Evolutionary conservation across 2,329 filamentous ascomycete genomes (phyloP), one percentile per base, ranked within the genome.

Genomic region (Stemphylium vesicarium): DNA sequence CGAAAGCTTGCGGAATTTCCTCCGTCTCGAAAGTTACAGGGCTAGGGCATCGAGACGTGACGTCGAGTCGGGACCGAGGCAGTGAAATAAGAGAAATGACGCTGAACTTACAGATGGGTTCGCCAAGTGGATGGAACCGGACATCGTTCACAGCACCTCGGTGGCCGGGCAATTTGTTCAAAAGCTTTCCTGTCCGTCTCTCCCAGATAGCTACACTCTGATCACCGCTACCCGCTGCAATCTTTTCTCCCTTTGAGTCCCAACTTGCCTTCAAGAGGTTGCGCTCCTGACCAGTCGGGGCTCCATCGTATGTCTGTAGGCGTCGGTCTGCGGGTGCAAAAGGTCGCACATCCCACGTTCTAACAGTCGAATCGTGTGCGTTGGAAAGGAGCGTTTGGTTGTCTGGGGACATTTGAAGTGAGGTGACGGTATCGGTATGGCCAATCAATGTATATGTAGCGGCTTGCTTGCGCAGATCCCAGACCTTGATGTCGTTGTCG

Each of bases 401-500:
- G 74, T 99, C 94, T 0, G 95, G 94, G 2, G 94, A 97, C n/a
- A 98, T 85, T 49, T 90, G 84, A 41, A 99, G 81, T 11, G 92
- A 96, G 3, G 93, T 96, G 60, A 99, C 83, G 0, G 94, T 98
- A 72, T 99, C 95, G 48, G 87, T 89, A 74, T 99, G 95, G 0
- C 95, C 95, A 11, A 90, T 78, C 82, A 99, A 88, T 1, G 89
- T 89, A 76, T 98, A 97, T 5, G 92, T 87, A 2, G 96, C 85
- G 6, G 89, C 85, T 77, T 96, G 92, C 80, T 96, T 98, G 63
- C 95, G 87, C 70, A 98, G 79, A 76, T 99, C 95, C 94, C 95
- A 99, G 16, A 96, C 93, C 68, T 93, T 92, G 74, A 99, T 96
- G 66, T 96, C 92, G 72, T 98, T 97, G 78, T 98, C 95, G 65